phyloP scores from a whole-genome alignment of 2,329 filamentous ascomycete genomes.

The Aspergillus caelatus region DNA sequence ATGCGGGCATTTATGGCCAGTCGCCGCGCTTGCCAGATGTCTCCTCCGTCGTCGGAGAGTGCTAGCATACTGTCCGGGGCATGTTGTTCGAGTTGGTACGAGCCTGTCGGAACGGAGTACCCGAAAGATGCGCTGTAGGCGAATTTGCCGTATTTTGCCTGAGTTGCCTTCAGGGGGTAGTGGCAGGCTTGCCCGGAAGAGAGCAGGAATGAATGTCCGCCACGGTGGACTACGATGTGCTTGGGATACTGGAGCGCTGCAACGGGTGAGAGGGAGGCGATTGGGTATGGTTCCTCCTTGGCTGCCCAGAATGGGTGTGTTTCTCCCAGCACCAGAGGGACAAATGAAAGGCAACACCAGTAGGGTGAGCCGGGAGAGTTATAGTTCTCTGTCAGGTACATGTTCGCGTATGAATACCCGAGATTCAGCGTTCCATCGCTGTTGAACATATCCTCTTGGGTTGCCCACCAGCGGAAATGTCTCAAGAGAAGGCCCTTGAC shows the following conservation, averaged over 20 bases:
- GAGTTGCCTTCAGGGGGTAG: slow-evolving; percentile 78
- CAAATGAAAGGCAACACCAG: slow-evolving; percentile 79
- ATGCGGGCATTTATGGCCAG: slow-evolving; percentile 67
- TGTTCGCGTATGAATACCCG: slow-evolving; percentile 78
- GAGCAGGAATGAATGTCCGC: slow-evolving; percentile 75
- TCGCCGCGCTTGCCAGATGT: slow-evolving; percentile 77
- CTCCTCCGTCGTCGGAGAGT: slow-evolving; percentile 74
- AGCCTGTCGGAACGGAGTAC: slow-evolving; percentile 76
- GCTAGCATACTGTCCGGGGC: slow-evolving; percentile 75
- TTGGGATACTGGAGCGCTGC: slow-evolving; percentile 68
- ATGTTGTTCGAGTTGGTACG: slow-evolving; percentile 75
- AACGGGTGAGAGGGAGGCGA: slow-evolving; percentile 58
- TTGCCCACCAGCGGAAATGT: slow-evolving; percentile 79
- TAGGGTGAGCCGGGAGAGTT: slow-evolving; percentile 75
- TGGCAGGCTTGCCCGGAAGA: slow-evolving; percentile 79
- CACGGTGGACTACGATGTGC: slow-evolving; percentile 71
- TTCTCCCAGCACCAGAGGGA: slow-evolving; percentile 69
- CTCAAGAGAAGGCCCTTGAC: slow-evolving; percentile 75
- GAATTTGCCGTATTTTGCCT: slow-evolving; percentile 80
- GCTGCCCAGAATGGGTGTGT: slow-evolving; percentile 76
- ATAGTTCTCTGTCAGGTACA: slow-evolving; percentile 82
- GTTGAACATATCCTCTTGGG: slow-evolving; percentile 73
- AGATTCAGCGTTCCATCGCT: slow-evolving; percentile 73
- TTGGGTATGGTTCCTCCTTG: slow-evolving; percentile 64
- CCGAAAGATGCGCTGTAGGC: slow-evolving; percentile 76